Conservation (phyloP, 192 early-diverging fungal genomes). For the Linnemannia hyalina region DNA sequence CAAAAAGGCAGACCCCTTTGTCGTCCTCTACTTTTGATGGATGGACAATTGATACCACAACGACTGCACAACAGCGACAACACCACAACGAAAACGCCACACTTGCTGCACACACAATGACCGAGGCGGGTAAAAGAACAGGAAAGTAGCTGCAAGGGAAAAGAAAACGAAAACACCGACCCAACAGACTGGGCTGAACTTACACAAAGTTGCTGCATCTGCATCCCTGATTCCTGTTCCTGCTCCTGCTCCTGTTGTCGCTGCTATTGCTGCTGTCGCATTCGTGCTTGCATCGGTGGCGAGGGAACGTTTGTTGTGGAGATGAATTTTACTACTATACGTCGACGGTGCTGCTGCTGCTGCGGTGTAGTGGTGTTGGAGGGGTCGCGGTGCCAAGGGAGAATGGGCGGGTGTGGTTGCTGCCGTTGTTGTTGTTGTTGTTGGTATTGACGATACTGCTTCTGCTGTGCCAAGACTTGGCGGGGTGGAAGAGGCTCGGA, state of each 20-base stretch:
- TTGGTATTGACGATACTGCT: neutral
- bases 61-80: too few relatives aligned
- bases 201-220: neutral
- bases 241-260: neutral
- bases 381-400: neutral
- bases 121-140: neutral
- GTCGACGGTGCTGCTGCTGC: neutral
- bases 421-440: neutral
- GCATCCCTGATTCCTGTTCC: neutral
- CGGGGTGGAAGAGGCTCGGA: constrained; percentile 13
- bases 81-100: neutral
- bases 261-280: neutral
- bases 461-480: neutral
- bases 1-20: neutral
- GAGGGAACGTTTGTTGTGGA: constrained; percentile 8
- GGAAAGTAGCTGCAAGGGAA: neutral
- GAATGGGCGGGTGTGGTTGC: neutral
- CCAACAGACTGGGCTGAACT: neutral
- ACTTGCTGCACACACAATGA: neutral
- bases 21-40: neutral
- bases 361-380: neutral
- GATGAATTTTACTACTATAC: constrained; percentile 14
- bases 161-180: neutral
- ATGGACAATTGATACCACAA: neutral
- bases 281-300: neutral